Evolutionary conservation across 176 grass and related monocot species (phyloP).

Genomic region (Otatea glauca): DNA sequence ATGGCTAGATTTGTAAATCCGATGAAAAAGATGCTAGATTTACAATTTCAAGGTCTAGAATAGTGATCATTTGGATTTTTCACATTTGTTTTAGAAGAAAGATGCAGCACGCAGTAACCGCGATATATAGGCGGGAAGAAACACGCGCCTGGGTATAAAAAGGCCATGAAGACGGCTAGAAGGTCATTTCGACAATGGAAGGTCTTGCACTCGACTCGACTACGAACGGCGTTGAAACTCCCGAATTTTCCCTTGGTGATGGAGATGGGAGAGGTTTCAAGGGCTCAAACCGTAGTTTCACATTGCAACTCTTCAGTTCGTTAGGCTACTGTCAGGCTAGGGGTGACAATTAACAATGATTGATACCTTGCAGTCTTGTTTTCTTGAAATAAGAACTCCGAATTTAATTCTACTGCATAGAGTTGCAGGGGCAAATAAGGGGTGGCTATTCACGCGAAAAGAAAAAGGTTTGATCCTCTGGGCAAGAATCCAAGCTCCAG

Average conservation of each 20-base stretch:
- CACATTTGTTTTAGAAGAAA: conserved; percentile 13
- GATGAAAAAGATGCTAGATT: too few relatives aligned
- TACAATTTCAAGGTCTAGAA: too few relatives aligned
- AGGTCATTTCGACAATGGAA: background rate
- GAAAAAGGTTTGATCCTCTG: background rate
- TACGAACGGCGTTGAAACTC: background rate
- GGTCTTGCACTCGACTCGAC: background rate
- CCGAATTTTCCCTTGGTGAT: background rate
- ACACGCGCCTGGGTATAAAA: background rate
- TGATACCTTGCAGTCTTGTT: background rate
- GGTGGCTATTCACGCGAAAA: background rate
- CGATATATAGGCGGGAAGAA: conserved; percentile 12
- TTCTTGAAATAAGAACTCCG: conserved; percentile 27
- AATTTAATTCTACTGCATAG: conserved; percentile 20
- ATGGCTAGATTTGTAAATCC: too few relatives aligned
- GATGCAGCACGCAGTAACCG: background rate
- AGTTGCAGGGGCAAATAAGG: background rate
- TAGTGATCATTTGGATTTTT: background rate
- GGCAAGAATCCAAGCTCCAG: background rate
- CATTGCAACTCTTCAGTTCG: conserved; percentile 19
- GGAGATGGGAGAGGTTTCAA: conserved; percentile 1
- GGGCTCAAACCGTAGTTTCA: background rate
- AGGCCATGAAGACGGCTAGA: background rate
- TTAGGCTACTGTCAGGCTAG: background rate
- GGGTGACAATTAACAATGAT: conserved; percentile 1